Conservation (phyloP, 176 grass and related monocot species). For the Microstegium vimineum region DNA sequence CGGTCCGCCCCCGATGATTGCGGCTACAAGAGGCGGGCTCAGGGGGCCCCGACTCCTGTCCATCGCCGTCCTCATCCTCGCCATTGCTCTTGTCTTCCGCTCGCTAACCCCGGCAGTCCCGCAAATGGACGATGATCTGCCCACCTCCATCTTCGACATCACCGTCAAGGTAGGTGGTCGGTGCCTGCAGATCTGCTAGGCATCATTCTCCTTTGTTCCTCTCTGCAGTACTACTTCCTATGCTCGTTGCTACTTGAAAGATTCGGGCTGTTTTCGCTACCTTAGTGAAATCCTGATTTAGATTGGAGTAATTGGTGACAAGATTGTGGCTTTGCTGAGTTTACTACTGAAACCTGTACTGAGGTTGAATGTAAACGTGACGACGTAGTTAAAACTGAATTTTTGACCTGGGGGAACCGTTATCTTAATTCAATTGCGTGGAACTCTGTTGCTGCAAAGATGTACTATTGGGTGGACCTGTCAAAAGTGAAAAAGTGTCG, state of each 20-base stretch:
- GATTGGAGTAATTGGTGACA: background rate
- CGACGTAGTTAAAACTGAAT: background rate
- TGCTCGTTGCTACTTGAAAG: background rate
- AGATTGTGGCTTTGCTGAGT: background rate
- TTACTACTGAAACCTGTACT: background rate
- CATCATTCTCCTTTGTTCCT: background rate
- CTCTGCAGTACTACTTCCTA: background rate
- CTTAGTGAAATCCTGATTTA: background rate
- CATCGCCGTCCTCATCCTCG: background rate
- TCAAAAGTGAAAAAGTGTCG: background rate
- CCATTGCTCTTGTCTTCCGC: background rate
- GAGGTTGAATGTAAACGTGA: background rate
- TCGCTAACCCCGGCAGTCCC: background rate
- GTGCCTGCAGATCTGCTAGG: background rate
- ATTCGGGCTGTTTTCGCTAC: background rate
- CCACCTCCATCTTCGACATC: slow-evolving; percentile 48
- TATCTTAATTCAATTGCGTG: background rate
- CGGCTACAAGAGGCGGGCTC: background rate
- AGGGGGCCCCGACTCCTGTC: background rate
- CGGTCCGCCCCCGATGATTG: background rate
- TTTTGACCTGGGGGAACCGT: background rate
- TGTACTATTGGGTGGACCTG: background rate
- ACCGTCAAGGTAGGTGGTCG: slow-evolving; percentile 32
- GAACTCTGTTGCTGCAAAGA: background rate
- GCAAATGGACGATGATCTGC: slow-evolving; percentile 42